A percentile compares a stretch with the other conserved stretches of the same genome.
Evolutionary conservation across 257 asterid genomes (phyloP).

Genomic region (Solanum gracilifrons): DNA sequence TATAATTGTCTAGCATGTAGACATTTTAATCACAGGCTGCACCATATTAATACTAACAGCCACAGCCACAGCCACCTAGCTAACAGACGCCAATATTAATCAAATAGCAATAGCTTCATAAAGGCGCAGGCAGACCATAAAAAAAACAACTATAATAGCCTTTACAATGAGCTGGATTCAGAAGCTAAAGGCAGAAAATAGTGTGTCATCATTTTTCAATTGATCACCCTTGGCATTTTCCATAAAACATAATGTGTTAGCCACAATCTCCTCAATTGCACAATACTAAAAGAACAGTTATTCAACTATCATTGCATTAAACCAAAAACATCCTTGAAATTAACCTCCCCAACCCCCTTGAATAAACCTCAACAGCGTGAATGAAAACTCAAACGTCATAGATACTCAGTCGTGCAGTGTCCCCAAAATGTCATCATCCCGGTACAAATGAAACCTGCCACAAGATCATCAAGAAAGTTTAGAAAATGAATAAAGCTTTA

Average conservation of each 20-base stretch:
- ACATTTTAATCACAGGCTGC: not conserved
- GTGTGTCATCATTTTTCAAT: not conserved
- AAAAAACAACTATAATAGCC: not conserved
- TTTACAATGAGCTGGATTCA: not conserved
- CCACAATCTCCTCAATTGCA: not conserved
- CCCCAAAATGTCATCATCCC: constrained; percentile 67
- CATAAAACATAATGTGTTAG: not conserved
- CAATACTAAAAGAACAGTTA: not conserved
- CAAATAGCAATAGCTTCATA: not conserved
- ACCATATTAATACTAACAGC: not conserved
- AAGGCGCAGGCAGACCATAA: not conserved
- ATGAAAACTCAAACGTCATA: not conserved
- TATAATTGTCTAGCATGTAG: not conserved
- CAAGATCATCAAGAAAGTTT: not conserved
- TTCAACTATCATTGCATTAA: not conserved
- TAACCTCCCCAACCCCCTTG: not conserved
- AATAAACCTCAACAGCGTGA: not conserved
- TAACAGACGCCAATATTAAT: not conserved
- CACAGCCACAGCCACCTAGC: not conserved
- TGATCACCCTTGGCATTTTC: not conserved
- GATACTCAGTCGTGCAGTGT: constrained; percentile 31
- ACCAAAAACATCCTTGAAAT: not conserved
- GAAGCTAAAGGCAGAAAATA: not conserved
- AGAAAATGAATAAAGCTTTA: not conserved
- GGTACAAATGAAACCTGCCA: constrained; percentile 48